Evolutionary conservation across 73 alveolate genomes (phyloP), one percentile per base, ranked within the genome.

Genomic region (Paramecium primaurelia): DNA sequence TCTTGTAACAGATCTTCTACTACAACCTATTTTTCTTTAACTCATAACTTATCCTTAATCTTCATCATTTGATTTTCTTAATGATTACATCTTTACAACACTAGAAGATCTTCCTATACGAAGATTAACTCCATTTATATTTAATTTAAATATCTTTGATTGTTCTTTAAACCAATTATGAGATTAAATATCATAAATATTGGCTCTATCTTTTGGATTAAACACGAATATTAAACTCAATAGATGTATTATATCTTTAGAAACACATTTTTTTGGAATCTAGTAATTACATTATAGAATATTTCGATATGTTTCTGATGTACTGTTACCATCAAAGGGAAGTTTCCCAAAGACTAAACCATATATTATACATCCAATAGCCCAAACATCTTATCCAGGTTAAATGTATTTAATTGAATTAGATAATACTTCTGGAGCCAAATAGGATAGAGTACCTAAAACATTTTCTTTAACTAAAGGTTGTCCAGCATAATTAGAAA

Each of bases 391-490:
- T 40, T 58, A 36, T 12, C 71, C 16, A 32, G 75, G 77, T 9
- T 69, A 7, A 6, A 89, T 71, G 5, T 20, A 40, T 40, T 71
- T 34, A 10, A 22, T 44, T 44, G 77, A 71, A 25, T n/a, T 25
- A 12, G 51, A 36, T 9, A 89, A 20, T 8, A 89, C 77, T 89
- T 89, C 94, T 12, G 94, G 94, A 59, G 94, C 94, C 71, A 89
- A 40, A 73, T 89, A 89, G 28, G 86, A 45, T 30, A 89, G 20
- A 5, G 94, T 71, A n/a, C 94, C 94, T 7, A 87, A 77, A 42
- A 58, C 69, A 16, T 40, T 44, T 20, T 87, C 77, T 47, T 47
- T 51, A 12, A 58, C 71, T 10, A 58, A 40, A 22, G 77, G 75
- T 34, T 87, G 25, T 42, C 68, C 58, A 42, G 69, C 87, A 36